Percentiles rank a stretch among this genome's conserved stretches.
Conservation (phyloP, 164 flowering plant species). For the Vitis vinifera region DNA sequence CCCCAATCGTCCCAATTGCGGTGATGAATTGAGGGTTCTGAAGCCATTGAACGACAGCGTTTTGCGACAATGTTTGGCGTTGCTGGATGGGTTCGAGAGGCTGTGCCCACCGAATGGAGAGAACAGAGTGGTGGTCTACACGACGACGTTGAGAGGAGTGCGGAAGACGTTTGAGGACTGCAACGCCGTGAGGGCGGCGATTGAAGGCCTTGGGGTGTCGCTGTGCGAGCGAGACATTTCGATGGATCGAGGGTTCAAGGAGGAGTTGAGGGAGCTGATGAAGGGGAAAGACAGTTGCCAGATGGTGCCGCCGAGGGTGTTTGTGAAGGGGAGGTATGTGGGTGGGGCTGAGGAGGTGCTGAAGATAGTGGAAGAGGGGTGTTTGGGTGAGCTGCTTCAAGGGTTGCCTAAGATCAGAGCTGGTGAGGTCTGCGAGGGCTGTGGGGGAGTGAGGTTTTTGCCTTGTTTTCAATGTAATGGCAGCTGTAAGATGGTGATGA, state of each 20-base stretch:
- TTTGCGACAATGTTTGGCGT: neutral
- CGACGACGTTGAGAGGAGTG: slow-evolving; percentile 77
- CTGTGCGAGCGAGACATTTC: slow-evolving; percentile 79
- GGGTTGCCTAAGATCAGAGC: slow-evolving; percentile 56
- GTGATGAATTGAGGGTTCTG: neutral
- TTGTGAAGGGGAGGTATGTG: slow-evolving; percentile 73
- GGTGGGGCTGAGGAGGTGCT: slow-evolving; percentile 90
- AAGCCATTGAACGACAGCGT: neutral
- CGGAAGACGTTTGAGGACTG: slow-evolving; percentile 82
- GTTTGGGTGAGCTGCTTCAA: slow-evolving; percentile 41
- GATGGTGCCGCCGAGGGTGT: slow-evolving; percentile 62
- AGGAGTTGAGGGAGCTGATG: slow-evolving; percentile 67
- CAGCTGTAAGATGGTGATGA: slow-evolving; percentile 72
- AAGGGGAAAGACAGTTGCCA: slow-evolving; percentile 31
- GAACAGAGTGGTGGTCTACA: slow-evolving; percentile 68
- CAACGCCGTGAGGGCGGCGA: slow-evolving; percentile 60
- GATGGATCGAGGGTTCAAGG: slow-evolving; percentile 80
- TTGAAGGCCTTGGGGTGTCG: slow-evolving; percentile 53
- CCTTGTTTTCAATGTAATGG: slow-evolving; percentile 85
- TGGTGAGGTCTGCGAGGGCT: slow-evolving; percentile 71
- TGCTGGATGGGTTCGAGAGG: slow-evolving; percentile 31
- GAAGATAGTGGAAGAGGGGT: slow-evolving; percentile 67
- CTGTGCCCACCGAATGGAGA: slow-evolving; percentile 69
- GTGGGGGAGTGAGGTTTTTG: slow-evolving; percentile 81
- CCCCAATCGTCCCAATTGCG: slow-evolving; percentile 10